Evolutionary conservation across 441 rosid genomes (phyloP).

Genomic region (Pelargonium cotyledonis): DNA sequence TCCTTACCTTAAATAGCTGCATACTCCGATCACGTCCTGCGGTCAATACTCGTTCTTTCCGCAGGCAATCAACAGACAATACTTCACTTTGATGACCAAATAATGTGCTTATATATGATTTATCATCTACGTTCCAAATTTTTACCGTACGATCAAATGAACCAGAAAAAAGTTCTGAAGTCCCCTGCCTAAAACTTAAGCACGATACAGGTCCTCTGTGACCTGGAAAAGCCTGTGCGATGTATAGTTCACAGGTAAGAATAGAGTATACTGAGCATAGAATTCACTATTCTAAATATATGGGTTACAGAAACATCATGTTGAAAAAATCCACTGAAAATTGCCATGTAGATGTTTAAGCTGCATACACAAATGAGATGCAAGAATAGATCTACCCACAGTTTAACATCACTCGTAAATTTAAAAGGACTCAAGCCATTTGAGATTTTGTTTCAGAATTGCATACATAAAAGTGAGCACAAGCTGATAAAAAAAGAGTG

Average conservation of each 20-base stretch:
- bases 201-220: conserved; percentile 81
- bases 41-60: conserved; percentile 71
- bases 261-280: neutral
- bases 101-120: conserved; percentile 61
- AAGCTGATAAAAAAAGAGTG: too few relatives aligned
- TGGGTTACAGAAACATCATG: neutral
- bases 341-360: neutral
- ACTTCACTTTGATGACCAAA: conserved; percentile 90
- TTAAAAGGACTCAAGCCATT: neutral
- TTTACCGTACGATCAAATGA: conserved; percentile 85
- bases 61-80: conserved; percentile 60
- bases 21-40: conserved; percentile 84
- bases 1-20: conserved; percentile 79
- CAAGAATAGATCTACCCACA: neutral
- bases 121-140: conserved; percentile 87
- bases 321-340: neutral
- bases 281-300: neutral
- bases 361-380: neutral
- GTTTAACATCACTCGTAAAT: too few relatives aligned
- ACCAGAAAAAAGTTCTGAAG: conserved; percentile 89
- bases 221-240: conserved; percentile 82
- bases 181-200: conserved; percentile 77
- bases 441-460: neutral
- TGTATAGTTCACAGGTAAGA: conserved; percentile 19
- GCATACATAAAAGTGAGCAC: too few relatives aligned